These are phyloP conservation scores for Geum urbanum DNA, from an alignment of 306 rosid genomes.

Conservation along the genomic window DNA sequence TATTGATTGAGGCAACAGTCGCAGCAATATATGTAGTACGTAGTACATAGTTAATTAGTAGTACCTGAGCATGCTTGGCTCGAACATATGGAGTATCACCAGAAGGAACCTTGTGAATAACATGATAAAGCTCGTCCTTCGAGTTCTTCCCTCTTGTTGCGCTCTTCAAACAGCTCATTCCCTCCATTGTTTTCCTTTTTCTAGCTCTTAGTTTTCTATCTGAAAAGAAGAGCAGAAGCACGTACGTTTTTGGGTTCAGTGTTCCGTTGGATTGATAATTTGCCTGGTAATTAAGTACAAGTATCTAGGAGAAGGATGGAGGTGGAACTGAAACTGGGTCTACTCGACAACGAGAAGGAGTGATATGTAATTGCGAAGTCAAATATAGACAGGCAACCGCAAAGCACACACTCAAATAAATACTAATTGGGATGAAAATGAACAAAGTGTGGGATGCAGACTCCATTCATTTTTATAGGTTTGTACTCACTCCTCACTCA, in stretches of 20 bases:
- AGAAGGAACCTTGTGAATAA: constrained; percentile 71
- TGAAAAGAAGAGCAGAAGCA: background rate
- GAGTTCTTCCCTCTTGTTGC: constrained; percentile 30
- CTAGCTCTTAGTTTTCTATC: background rate
- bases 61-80: constrained; percentile 95
- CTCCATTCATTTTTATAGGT: constrained; percentile 7
- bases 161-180: constrained; percentile 14
- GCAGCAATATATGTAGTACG: background rate
- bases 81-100: constrained; percentile 85
- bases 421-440: background rate
- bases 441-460: background rate
- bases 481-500: background rate
- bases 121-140: constrained; percentile 68
- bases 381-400: background rate
- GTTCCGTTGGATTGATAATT: background rate
- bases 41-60: background rate
- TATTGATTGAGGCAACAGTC: no score
- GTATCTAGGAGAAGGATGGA: background rate
- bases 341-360: background rate
- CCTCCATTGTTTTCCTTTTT: background rate
- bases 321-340: background rate
- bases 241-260: background rate
- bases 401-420: background rate
- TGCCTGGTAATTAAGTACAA: background rate
- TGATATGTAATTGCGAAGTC: background rate